Conservation (phyloP, 495 filamentous ascomycete species). For the Penicillium silybi region DNA sequence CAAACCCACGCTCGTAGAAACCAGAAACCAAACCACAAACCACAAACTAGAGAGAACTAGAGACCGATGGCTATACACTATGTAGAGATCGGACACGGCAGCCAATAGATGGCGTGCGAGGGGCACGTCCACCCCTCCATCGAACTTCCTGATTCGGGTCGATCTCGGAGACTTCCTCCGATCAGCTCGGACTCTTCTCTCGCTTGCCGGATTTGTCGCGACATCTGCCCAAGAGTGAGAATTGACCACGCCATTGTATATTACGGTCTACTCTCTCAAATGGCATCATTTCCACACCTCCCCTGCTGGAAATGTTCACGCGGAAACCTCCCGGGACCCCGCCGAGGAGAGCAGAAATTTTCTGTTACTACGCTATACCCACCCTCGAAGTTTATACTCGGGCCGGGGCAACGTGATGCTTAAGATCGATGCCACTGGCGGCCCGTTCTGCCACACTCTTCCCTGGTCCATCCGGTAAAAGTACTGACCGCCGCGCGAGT, state of each 20-base stretch:
- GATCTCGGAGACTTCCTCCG: conserved; percentile 23
- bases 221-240: background rate
- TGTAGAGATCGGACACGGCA: conserved; percentile 7
- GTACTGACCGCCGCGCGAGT: background rate
- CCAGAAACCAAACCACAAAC: background rate
- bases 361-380: conserved; percentile 14
- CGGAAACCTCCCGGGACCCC: conserved; percentile 3
- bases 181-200: background rate
- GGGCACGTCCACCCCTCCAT: conserved; percentile 6
- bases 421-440: conserved; percentile 4
- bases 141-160: conserved; percentile 29
- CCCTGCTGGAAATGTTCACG: background rate
- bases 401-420: conserved; percentile 24
- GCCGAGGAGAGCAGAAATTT: conserved; percentile 19
- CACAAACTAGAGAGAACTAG: background rate
- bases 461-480: conserved; percentile 1
- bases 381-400: conserved; percentile 18
- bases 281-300: background rate
- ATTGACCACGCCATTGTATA: background rate
- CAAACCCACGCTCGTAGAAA: background rate
- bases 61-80: background rate
- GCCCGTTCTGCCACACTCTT: background rate
- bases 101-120: conserved; percentile 13
- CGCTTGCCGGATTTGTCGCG: background rate
- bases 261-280: background rate